Base-by-base conservation (phyloP, 345 rosid genomes). In the Bruguiera gymnorhiza region DNA sequence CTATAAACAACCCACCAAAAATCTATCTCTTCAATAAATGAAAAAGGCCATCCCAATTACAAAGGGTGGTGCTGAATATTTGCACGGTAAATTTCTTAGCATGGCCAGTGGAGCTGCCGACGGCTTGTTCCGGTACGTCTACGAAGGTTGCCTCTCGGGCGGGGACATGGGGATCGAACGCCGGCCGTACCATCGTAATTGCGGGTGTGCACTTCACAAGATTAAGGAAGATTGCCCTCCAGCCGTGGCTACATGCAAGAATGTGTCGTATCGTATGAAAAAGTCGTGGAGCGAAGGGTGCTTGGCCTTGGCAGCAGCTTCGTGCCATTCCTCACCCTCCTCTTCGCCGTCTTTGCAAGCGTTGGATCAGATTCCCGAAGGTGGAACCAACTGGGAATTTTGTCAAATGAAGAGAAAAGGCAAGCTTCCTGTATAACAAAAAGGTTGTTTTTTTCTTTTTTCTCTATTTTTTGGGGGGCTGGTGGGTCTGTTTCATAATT, bases 211-310 rank as follows among this genome's bases (percentile, higher is more conserved):
- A 2, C 82, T 89, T 27, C 91, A 87, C 52, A 82, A 70, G 53
- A 73, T 78, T 0, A 58, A 63, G 1, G 84, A 78, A 51, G 51
- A 37, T 23, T 80, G 85, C 5, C 71, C 71, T 18, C 71, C 75
- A 7, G 53, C 68, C 9, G 43, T 65, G 55, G 76, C 76, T 0
- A 76, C 80, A 57, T 54, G 67, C 62, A 78, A 72, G 31, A 79
- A 65, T 8, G 80, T 89, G 5, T 74, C 82, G 29, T 89, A 84
- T 59, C 97, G 93, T 0, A 76, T 89, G 4, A 77, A 80, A 58
- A 80, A 86, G 75, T 70, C 91, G 4, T 89, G 88, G 88, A 91
- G 95, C 29, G 95, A 91, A 80, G 88, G 88, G 15, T 75, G 69
- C 72, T 70, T 91, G 77, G 78, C 78, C 50, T 53, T 87, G 77